Conservation (phyloP, 208 protist species). For the Wallacemonas sp. region DNA sequence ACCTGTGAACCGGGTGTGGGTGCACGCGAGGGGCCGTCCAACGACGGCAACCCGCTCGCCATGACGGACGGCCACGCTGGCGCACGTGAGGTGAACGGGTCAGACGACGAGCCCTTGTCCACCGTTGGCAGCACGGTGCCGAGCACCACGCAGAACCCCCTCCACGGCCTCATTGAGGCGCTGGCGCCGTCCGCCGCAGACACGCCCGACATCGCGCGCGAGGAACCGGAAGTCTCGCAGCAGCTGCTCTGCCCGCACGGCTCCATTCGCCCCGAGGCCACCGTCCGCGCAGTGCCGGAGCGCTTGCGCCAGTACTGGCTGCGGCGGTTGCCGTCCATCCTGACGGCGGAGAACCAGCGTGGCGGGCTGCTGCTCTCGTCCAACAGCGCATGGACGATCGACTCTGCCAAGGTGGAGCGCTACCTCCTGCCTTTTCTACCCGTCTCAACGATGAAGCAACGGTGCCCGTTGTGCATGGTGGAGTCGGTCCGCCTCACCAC, state of each 20-base stretch:
- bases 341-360: conserved; percentile 24
- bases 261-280: conserved; percentile 32
- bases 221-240: neutral
- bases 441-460: conserved; percentile 22
- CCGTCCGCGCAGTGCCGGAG: conserved; percentile 38
- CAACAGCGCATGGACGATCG: conserved; percentile 14
- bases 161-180: conserved; percentile 11
- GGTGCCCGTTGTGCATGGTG: conserved; percentile 50
- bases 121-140: conserved; percentile 1
- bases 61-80: neutral
- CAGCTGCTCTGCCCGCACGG: conserved; percentile 51
- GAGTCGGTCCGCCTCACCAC: conserved; percentile 26
- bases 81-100: neutral
- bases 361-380: conserved; percentile 14
- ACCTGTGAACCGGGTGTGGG: neutral
- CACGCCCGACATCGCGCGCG: neutral
- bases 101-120: neutral
- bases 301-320: conserved; percentile 51
- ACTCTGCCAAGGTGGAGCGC: conserved; percentile 12
- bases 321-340: conserved; percentile 26
- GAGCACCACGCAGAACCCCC: neutral
- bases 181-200: neutral
- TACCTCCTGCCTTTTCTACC: conserved; percentile 36
- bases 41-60: neutral
- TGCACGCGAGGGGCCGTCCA: neutral